These are phyloP conservation scores for Trametes cingulata DNA, from an alignment of 768 basidiomycete genomes.

Conservation along the genomic window DNA sequence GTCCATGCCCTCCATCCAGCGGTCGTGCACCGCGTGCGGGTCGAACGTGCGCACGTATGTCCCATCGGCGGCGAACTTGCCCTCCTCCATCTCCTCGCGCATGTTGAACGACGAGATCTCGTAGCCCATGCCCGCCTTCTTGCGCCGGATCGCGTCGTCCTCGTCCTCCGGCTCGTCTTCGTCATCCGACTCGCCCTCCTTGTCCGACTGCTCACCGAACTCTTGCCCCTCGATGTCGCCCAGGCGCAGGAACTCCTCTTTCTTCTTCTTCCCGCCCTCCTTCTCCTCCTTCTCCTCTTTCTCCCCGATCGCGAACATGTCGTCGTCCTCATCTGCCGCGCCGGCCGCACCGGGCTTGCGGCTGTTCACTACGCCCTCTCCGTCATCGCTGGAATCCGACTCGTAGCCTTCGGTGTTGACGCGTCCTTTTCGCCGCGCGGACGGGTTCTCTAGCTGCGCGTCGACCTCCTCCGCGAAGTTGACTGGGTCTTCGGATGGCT, in stretches of 20 bases:
- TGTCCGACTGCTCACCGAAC: constrained; percentile 57
- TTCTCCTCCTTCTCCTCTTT: constrained; percentile 42
- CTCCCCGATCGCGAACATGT: constrained; percentile 77
- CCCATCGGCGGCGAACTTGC: constrained; percentile 94
- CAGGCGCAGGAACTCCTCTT: constrained; percentile 76
- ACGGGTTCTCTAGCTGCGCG: constrained; percentile 66
- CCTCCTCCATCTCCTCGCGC: constrained; percentile 98
- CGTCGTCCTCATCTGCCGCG: constrained; percentile 55
- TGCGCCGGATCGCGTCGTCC: constrained; percentile 72
- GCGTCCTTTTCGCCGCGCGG: constrained; percentile 62
- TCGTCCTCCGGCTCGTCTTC: constrained; percentile 63
- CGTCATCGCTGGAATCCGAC: constrained; percentile 92
- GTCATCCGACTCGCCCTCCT: constrained; percentile 43
- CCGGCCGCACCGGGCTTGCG: constrained; percentile 52
- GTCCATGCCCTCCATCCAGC: constrained; percentile 91
- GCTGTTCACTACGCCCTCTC: constrained; percentile 89
- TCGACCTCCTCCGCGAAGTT: constrained; percentile 82
- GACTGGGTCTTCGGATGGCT: constrained; percentile 71
- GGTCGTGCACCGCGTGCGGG: constrained; percentile 88
- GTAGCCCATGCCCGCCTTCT: constrained; percentile 89
- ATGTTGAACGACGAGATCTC: constrained; percentile 97
- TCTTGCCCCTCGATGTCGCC: constrained; percentile 98
- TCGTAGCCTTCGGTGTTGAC: constrained; percentile 90
- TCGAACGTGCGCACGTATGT: constrained; percentile 84
- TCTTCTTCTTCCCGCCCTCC: constrained; percentile 51